phyloP scores from a whole-genome alignment of 2,329 filamentous ascomycete genomes.

The Colletotrichum neosansevieriae region DNA sequence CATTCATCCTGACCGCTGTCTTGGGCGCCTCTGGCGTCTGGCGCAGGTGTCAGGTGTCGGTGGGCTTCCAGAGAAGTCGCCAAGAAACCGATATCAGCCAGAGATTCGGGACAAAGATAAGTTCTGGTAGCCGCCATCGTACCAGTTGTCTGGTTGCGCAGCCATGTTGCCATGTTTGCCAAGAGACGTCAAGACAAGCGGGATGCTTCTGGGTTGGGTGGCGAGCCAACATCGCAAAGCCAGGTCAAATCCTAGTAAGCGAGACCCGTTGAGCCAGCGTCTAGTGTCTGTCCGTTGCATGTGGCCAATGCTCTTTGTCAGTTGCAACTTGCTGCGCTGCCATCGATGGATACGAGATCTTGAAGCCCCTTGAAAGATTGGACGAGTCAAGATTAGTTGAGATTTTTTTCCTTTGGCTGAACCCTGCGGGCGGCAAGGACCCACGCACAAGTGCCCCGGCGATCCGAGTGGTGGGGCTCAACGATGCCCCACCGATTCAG shows the following conservation, averaged over 20 bases:
- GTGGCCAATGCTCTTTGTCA: constrained; percentile 19
- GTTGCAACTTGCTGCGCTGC: too few species aligned
- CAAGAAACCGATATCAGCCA: neutral
- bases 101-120: constrained; percentile 1
- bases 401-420: constrained; percentile 10
- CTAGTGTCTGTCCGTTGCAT: constrained; percentile 5
- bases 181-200: constrained; percentile 7
- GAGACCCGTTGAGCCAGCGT: neutral
- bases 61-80: neutral
- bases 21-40: neutral
- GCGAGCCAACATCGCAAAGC: neutral
- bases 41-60: neutral
- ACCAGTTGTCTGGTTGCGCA: too few species aligned
- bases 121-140: too few species aligned
- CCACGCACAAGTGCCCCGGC: neutral
- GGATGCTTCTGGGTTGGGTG: neutral
- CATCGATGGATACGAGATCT: constrained; percentile 16
- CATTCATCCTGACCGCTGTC: neutral
- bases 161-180: constrained; percentile 12
- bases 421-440: constrained; percentile 16
- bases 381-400: constrained; percentile 28
- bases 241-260: neutral
- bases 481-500: neutral
- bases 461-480: neutral
- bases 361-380: constrained; percentile 16